Base-by-base conservation (phyloP, 148 eudicot genomes). In the Pharnaceum exiguum region DNA sequence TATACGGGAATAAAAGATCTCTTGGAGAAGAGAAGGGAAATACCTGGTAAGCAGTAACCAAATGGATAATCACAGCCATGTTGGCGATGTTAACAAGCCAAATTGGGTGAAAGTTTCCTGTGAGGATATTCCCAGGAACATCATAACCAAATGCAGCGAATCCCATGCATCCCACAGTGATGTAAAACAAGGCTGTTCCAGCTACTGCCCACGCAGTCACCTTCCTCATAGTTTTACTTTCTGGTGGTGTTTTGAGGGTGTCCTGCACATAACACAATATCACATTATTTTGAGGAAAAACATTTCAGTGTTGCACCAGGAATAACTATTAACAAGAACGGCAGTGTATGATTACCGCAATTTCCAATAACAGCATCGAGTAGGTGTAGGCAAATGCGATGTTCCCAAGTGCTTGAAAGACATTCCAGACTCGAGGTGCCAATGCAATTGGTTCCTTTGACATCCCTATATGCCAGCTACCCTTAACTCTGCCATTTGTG, bases 41-140 rank as follows among this genome's bases (percentile, higher is more conserved):
- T 30, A 62, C 68, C 60, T 63, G 68, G 33, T 63, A 63, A 53
- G 68, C 68, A 7, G 68, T 63, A 29, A 53, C 40, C 44, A 63
- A 43, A 53, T 63, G 68, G 19, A 63, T 32, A 25, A 63, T 42
- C 0, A 63, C 60, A 54, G 68, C 68, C 1, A 63, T 52, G 43
- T 63, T 51, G 13, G 46, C 68, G 13, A 63, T 63, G 23, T 52
- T 52, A 32, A 30, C 51, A 6, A 63, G 18, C 59, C 68, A 63
- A 54, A 63, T 52, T 10, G 60, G 60, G 9, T 43, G 31, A 22
- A 21, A 63, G 23, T 52, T 31, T 40, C 22, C 60, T 0, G 59
- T 52, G 35, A 63, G 60, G 35, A 63, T 46, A 54, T 63, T 63
- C 23, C 68, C 68, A 9, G 59, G 59, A 53, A 63, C 68, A 43